A percentile compares a stretch with the other conserved stretches of the same genome.
These are phyloP conservation scores for Cercospora sojina DNA, from an alignment of 2,329 filamentous ascomycete species.

Conservation along the genomic window DNA sequence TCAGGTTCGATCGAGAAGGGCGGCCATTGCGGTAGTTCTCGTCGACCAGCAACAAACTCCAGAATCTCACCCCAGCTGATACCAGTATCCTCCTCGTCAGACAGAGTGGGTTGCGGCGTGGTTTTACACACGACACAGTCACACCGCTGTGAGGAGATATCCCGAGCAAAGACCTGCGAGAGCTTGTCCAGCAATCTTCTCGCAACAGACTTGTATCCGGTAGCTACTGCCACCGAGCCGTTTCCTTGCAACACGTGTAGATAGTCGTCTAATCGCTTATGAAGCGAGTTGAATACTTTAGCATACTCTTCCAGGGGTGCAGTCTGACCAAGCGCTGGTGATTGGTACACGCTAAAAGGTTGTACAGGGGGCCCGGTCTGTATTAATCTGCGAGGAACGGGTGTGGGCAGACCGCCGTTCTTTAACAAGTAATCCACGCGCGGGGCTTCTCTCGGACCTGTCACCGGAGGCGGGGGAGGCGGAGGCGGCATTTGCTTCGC, in stretches of 20 bases:
- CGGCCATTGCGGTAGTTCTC: conserved; percentile 84
- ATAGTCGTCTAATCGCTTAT: conserved; percentile 82
- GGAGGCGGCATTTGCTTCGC: conserved; percentile 54
- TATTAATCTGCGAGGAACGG: conserved; percentile 72
- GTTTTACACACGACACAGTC: conserved; percentile 77
- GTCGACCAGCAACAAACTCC: conserved; percentile 84
- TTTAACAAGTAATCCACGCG: conserved; percentile 90
- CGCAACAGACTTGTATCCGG: conserved; percentile 92
- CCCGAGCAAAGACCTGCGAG: conserved; percentile 90
- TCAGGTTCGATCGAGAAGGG: conserved; percentile 71
- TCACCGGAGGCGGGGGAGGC: conserved; percentile 71
- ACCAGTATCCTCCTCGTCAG: conserved; percentile 62
- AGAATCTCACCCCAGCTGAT: conserved; percentile 94
- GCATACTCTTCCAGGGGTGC: conserved; percentile 38
- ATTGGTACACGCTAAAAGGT: conserved; percentile 59
- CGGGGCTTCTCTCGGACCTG: conserved; percentile 65
- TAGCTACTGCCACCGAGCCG: conserved; percentile 90
- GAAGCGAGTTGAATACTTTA: conserved; percentile 76
- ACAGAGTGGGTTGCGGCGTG: conserved; percentile 37
- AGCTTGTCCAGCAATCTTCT: conserved; percentile 83
- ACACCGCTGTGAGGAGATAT: conserved; percentile 85
- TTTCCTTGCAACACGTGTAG: conserved; percentile 75
- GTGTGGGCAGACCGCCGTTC: conserved; percentile 74
- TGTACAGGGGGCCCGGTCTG: conserved; percentile 58
- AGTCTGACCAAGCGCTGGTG: conserved; percentile 48